These are phyloP conservation scores for Solanum tarijense DNA, from an alignment of 257 asterid genomes.

Conservation along the genomic window DNA sequence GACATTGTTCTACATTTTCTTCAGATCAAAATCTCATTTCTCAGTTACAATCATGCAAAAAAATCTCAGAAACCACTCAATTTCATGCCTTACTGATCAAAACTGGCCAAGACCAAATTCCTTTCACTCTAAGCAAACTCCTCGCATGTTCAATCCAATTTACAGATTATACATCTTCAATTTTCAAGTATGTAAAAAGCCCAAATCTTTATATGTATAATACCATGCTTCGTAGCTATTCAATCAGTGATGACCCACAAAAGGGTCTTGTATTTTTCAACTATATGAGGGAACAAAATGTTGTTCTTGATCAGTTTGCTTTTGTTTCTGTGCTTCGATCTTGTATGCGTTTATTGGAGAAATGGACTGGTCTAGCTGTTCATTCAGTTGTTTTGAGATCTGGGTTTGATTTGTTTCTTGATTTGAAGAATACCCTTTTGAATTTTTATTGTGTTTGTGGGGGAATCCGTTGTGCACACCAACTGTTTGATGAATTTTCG, in stretches of 20 bases:
- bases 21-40: conserved; percentile 29
- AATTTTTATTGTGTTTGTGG: conserved; percentile 42
- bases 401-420: conserved; percentile 38
- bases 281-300: conserved; percentile 24
- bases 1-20: conserved; percentile 6
- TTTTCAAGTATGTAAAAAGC: conserved; percentile 25
- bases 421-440: conserved; percentile 44
- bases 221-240: conserved; percentile 43
- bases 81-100: conserved; percentile 55
- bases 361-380: conserved; percentile 25
- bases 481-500: conserved; percentile 43
- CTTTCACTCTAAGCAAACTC: conserved; percentile 53
- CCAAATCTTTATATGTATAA: conserved; percentile 56
- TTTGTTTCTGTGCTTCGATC: conserved; percentile 39
- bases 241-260: conserved; percentile 24
- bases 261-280: conserved; percentile 35
- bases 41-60: conserved; percentile 42
- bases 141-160: conserved; percentile 42
- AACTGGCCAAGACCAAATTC: conserved; percentile 31
- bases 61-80: conserved; percentile 26
- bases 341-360: conserved; percentile 24
- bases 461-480: conserved; percentile 33
- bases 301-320: conserved; percentile 40
- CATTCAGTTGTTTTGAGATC: conserved; percentile 34
- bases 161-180: conserved; percentile 32